Evolutionary conservation across 257 asterid genomes (phyloP).

Genomic region (Primulina eburnea): DNA sequence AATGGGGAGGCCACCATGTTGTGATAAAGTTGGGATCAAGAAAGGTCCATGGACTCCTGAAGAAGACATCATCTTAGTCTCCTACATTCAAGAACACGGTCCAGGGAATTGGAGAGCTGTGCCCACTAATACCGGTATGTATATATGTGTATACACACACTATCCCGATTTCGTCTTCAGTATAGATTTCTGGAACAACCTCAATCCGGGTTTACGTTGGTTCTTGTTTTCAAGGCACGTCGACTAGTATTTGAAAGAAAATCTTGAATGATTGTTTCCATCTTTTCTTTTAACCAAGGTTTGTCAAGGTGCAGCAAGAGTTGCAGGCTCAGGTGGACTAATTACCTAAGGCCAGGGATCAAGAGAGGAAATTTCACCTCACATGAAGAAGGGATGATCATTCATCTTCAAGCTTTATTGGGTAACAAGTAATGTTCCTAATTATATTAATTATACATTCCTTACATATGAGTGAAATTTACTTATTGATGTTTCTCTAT

Average conservation of each 20-base stretch:
- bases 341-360: slow-evolving; percentile 25
- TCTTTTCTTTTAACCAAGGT: slow-evolving; percentile 1
- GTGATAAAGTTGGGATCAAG: slow-evolving; percentile 24
- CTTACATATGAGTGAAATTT: too few relatives aligned
- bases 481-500: too few relatives aligned
- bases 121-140: slow-evolving; percentile 22
- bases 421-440: slow-evolving; percentile 22
- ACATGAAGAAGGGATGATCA: slow-evolving; percentile 24
- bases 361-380: slow-evolving; percentile 29
- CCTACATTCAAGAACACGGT: slow-evolving; percentile 26
- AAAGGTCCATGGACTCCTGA: slow-evolving; percentile 28
- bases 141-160: neutral
- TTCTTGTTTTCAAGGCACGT: too few relatives aligned
- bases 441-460: too few relatives aligned
- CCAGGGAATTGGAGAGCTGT: slow-evolving; percentile 28
- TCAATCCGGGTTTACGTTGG: too few relatives aligned
- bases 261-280: too few relatives aligned
- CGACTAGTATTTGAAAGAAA: too few relatives aligned
- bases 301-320: slow-evolving; percentile 26
- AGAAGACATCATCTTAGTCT: slow-evolving; percentile 14
- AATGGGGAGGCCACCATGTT: slow-evolving; percentile 29
- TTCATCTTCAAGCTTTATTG: slow-evolving; percentile 22
- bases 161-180: too few relatives aligned
- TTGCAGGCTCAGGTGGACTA: slow-evolving; percentile 28
- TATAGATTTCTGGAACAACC: too few relatives aligned